Evolutionary conservation across 345 rosid species (phyloP), one percentile per base, ranked within the genome.

Genomic region (Arabidopsis thaliana): DNA sequence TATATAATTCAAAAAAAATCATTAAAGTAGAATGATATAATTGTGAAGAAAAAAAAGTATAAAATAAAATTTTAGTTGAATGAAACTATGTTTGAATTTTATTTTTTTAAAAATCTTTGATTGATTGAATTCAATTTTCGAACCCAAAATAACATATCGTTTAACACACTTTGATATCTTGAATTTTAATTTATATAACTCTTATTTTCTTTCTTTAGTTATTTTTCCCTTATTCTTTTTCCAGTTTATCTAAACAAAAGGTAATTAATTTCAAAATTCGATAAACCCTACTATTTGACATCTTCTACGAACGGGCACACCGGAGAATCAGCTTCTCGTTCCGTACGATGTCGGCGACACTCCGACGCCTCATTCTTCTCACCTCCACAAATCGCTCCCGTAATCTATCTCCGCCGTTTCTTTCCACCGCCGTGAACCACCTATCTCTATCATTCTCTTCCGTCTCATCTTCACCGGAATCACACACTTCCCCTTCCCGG

Each of bases 331-430:
- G 3, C 42, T 25, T 36, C 44, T 2, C 5, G 6, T 57, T 36
- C 42, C 25, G 52, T 58, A 38, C 41, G 37, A 83, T 83, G 91
- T 70, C 84, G 7, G 58, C 40, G 7, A n/a, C 78, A 34, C 36
- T 83, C 53, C 76, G 63, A 33, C 88, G 87, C 62, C 49, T 85
- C 65, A 37, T 80, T 12, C 72, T 75, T 72, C 28, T 65, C 45
- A 16, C 67, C 14, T 9, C 79, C 44, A 24, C 49, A 44, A 72
- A 44, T 11, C 56, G 37, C 69, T 4, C 50, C 46, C 1, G n/a
- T 2, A 51, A 59, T 34, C 6, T 56, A 68, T 23, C 36, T 56
- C 72, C 76, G 41, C 22, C 57, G 20, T 48, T 4, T 13, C 67
- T 67, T 76, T 36, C 73, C 75, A 49, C 81, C 71, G 78, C 67